These are phyloP conservation scores for Aaosphaeria arxii DNA, from an alignment of 2,329 filamentous ascomycete species.

Conservation along the genomic window DNA sequence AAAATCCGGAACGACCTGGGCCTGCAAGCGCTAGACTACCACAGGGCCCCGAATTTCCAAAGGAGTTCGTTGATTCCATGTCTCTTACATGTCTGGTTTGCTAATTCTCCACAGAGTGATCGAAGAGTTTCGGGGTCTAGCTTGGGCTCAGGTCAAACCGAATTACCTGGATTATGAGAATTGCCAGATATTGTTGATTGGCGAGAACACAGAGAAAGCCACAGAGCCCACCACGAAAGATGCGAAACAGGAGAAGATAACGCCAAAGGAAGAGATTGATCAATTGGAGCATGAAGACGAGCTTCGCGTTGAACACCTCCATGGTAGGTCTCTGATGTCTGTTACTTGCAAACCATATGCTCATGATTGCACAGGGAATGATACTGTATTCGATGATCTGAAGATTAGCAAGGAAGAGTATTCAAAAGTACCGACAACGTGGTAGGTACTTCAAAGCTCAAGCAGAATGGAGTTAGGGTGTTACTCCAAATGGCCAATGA, in stretches of 20 bases:
- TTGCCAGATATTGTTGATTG: conserved; percentile 76
- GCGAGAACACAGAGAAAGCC: conserved; percentile 61
- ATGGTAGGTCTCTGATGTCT: conserved; percentile 39
- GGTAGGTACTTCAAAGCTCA: conserved; percentile 12
- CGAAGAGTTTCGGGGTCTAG: conserved; percentile 67
- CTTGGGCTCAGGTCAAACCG: conserved; percentile 73
- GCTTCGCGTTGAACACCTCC: conserved; percentile 59
- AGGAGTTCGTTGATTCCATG: conserved; percentile 54
- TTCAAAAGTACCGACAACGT: conserved; percentile 31
- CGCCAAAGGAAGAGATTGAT: conserved; percentile 69
- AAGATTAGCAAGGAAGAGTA: conserved; percentile 62
- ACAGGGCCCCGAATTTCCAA: conserved; percentile 65
- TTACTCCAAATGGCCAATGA: no score
- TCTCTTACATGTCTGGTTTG: neutral
- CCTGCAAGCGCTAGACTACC: conserved; percentile 63
- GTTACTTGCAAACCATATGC: conserved; percentile 5
- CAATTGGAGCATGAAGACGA: conserved; percentile 74
- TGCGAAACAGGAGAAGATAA: conserved; percentile 56
- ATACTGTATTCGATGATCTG: conserved; percentile 61
- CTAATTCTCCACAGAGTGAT: conserved; percentile 51
- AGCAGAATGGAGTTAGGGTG: no score
- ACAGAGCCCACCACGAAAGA: conserved; percentile 57
- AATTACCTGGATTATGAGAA: conserved; percentile 72
- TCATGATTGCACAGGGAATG: conserved; percentile 45
- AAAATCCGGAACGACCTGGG: conserved; percentile 71